phyloP scores from a whole-genome alignment of 345 rosid species.

The Pistacia integerrima region DNA sequence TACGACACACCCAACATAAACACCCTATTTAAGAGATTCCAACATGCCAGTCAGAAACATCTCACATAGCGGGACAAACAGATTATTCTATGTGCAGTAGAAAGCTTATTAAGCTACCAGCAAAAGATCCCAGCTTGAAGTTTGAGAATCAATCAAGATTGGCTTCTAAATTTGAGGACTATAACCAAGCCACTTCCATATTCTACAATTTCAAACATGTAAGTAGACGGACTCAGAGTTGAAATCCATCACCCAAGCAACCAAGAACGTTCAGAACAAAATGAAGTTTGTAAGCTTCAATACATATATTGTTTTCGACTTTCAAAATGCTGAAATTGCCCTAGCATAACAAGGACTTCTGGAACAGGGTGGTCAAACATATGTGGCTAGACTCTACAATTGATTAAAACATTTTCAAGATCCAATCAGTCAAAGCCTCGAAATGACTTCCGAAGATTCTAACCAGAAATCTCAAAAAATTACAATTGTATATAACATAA shows the following conservation, averaged over 20 bases:
- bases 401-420: background rate
- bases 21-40: constrained; percentile 86
- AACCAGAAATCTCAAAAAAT: background rate
- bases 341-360: background rate
- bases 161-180: background rate
- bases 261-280: background rate
- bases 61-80: constrained; percentile 46
- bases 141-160: constrained; percentile 9
- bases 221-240: background rate
- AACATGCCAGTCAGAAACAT: constrained; percentile 57
- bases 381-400: background rate
- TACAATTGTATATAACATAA: background rate
- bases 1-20: constrained; percentile 77
- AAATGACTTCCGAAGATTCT: background rate
- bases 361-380: background rate
- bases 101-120: constrained; percentile 29
- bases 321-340: background rate
- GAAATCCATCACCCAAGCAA: background rate
- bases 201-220: constrained; percentile 2
- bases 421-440: background rate
- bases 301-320: background rate
- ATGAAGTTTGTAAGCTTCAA: background rate
- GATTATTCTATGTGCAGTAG: constrained; percentile 36
- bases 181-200: background rate
- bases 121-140: constrained; percentile 13